Percentiles rank a stretch among this genome's conserved stretches.
These are phyloP conservation scores for Candida ascalaphidarum DNA, from an alignment of 805 yeast species.

Conservation along the genomic window DNA sequence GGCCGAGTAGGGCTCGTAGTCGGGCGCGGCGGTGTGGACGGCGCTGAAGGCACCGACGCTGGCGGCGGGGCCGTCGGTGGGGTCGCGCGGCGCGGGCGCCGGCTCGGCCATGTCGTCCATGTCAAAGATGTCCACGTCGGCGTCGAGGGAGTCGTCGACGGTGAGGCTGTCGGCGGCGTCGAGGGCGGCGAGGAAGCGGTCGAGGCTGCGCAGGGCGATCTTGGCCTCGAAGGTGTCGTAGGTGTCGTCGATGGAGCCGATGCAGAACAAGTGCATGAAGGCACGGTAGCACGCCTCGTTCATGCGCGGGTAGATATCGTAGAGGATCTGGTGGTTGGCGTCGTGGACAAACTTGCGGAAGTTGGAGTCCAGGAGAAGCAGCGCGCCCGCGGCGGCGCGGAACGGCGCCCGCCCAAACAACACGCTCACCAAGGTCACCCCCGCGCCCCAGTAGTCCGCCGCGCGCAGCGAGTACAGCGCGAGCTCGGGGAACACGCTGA, in stretches of 20 bases:
- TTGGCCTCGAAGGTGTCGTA: slow-evolving; percentile 11
- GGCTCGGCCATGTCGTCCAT: not conserved
- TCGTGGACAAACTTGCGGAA: slow-evolving; percentile 32
- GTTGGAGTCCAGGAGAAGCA: slow-evolving; percentile 29
- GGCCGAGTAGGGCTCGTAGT: not conserved
- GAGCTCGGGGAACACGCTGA: not conserved
- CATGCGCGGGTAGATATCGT: slow-evolving; percentile 42
- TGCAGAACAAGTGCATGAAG: slow-evolving; percentile 31
- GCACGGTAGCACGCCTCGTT: slow-evolving; percentile 32
- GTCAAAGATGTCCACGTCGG: too few species aligned
- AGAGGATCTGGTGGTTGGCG: slow-evolving; percentile 31
- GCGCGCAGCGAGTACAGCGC: slow-evolving; percentile 30
- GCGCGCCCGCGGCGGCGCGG: slow-evolving; percentile 12
- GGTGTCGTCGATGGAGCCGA: slow-evolving; percentile 28
- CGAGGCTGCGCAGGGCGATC: slow-evolving; percentile 24
- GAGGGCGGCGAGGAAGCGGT: slow-evolving; percentile 23
- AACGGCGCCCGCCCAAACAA: slow-evolving; percentile 48
- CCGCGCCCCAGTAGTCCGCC: slow-evolving; percentile 51
- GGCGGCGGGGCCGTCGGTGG: not conserved
- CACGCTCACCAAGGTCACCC: slow-evolving; percentile 40
- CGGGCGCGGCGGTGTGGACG: too few species aligned
- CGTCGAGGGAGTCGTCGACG: too few species aligned
- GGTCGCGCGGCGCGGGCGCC: not conserved
- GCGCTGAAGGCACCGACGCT: not conserved
- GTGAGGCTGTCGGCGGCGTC: too few species aligned